Percentiles rank a stretch among this genome's conserved stretches.
Evolutionary conservation across 1,139 yeast genomes (phyloP).

Genomic region (Debaryomycetaceae sp.): DNA sequence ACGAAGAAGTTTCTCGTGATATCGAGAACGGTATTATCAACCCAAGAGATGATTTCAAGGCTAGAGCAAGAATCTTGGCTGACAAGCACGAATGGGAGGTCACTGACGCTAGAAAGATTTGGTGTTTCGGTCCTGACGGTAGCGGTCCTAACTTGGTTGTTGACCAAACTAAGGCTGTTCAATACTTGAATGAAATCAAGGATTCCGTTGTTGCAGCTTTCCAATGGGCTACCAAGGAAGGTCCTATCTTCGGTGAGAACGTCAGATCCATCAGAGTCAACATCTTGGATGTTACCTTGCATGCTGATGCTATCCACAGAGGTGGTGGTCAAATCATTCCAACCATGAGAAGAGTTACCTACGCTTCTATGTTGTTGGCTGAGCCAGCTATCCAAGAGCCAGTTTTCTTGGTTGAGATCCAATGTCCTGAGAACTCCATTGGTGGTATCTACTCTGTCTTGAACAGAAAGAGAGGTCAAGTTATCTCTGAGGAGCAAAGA

Average conservation of each 20-base stretch:
- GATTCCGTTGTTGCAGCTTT: conserved; percentile 99
- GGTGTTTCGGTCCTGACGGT: conserved; percentile 99
- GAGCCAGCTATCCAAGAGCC: conserved; percentile 99
- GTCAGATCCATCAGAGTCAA: conserved; percentile 95
- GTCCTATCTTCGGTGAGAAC: conserved; percentile 97
- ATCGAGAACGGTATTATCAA: conserved; percentile 89
- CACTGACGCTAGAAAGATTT: conserved; percentile 99
- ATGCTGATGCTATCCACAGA: conserved; percentile 99
- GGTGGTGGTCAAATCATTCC: conserved; percentile 99
- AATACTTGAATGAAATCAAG: conserved; percentile 98
- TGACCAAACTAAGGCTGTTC: conserved; percentile 99
- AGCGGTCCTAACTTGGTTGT: conserved; percentile 98
- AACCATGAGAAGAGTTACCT: conserved; percentile 99
- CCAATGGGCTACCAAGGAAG: conserved; percentile 99
- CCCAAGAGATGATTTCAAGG: conserved; percentile 98
- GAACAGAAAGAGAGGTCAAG: conserved; percentile 99
- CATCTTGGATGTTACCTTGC: conserved; percentile 98
- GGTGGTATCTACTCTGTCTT: conserved; percentile 99
- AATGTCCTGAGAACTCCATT: conserved; percentile 98
- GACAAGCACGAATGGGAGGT: conserved; percentile 99
- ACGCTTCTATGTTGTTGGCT: conserved; percentile 97
- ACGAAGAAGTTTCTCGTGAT: conserved; percentile 89
- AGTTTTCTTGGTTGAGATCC: conserved; percentile 97
- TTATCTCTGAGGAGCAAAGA: conserved; percentile 97
- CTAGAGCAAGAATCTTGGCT: conserved; percentile 98